Base-by-base conservation (phyloP, 768 basidiomycete genomes). In the Leccinum pellstonianum region DNA sequence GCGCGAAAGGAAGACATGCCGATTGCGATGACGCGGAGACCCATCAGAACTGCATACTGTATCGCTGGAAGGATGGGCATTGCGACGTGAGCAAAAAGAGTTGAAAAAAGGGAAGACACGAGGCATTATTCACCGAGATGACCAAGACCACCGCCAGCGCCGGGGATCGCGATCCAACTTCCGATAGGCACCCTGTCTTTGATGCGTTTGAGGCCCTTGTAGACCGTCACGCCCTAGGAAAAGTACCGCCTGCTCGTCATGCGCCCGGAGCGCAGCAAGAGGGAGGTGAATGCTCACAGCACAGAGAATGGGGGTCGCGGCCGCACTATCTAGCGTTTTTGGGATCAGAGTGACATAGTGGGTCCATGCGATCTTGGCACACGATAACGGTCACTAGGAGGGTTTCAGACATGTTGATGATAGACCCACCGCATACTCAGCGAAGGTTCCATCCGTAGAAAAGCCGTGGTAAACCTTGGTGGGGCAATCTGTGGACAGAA, bases 271-370 rank as follows among this genome's bases (percentile, higher is more conserved):
- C 62, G 23, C 6, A 50, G 62, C 2, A 52, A 35, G 10, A 15
- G 19, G 21, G 2, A 15, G 2, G 25, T 25, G 21, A 8, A n/a
- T 43, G 35, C 69, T 53, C 38, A 75, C 77, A 33, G 77, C 78
- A 58, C 81, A 81, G 4, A 80, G 72, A 60, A 83, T 75, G 2
- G 81, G 68, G 0, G 79, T 76, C 6, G 81, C 82, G 7, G 70
- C 66, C 12, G 75, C 76, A 41, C 80, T 67, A 48, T 73, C 68
- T 25, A 83, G 62, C 1, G 66, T 65, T 1, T 77, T 67, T 15
- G 83, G 82, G 50, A 84, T 77, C 0, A 73, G 76, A 4, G 80
- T 81, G 47, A 83, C 71, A 57, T 81, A 76, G 55, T 68, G 56
- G 4, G 74, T 69, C 70, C 68, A 79, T 2, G 70, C 67, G 17